phyloP scores from a whole-genome alignment of 108 stramenopile species.

The Nitzschia sp. region DNA sequence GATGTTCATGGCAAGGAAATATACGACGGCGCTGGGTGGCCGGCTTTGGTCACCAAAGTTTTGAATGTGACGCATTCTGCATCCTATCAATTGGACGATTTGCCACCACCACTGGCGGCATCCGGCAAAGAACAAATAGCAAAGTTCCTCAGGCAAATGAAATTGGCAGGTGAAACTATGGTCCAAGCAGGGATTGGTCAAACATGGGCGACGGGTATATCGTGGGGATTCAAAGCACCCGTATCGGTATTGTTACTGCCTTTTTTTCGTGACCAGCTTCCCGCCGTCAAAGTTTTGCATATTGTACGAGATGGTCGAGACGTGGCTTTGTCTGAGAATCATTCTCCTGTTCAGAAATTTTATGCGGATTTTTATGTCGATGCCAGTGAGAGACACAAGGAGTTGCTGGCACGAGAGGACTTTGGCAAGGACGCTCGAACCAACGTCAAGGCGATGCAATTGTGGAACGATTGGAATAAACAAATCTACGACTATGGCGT shows the following conservation, averaged over 20 bases:
- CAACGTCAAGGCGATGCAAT: slow-evolving; percentile 45
- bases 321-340: slow-evolving; percentile 73
- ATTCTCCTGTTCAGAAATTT: slow-evolving; percentile 79
- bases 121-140: neutral
- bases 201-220: slow-evolving; percentile 8
- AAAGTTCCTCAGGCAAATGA: slow-evolving; percentile 1
- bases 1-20: slow-evolving; percentile 62
- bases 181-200: neutral
- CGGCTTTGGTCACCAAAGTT: slow-evolving; percentile 50
- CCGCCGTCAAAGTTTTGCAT: slow-evolving; percentile 56
- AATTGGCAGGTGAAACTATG: neutral
- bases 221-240: slow-evolving; percentile 73
- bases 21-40: slow-evolving; percentile 63
- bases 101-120: neutral
- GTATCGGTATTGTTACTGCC: slow-evolving; percentile 75
- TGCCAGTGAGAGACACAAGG: neutral
- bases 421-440: neutral
- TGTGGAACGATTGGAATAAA: slow-evolving; percentile 64
- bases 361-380: slow-evolving; percentile 42
- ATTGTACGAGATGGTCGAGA: slow-evolving; percentile 85
- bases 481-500: slow-evolving; percentile 13
- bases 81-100: neutral
- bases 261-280: slow-evolving; percentile 30
- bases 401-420: neutral
- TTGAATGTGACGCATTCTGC: slow-evolving; percentile 32